These are phyloP conservation scores for Verbascum thapsus DNA, from an alignment of 257 asterid genomes.

Conservation along the genomic window DNA sequence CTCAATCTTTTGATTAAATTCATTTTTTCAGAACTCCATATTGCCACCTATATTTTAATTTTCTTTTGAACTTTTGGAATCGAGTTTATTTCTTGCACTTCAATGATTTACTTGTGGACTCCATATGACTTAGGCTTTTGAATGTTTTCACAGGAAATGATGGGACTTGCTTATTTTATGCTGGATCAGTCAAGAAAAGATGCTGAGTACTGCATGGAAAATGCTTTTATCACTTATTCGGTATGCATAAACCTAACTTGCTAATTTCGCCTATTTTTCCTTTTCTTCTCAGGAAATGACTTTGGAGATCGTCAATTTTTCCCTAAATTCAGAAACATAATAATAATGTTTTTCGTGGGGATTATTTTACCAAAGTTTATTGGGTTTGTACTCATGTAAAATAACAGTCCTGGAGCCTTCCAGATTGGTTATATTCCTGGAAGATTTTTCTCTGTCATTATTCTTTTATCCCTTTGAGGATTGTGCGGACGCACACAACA, in stretches of 20 bases:
- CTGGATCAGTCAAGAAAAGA: conserved; percentile 90
- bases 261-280: conserved; percentile 9
- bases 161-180: conserved; percentile 92
- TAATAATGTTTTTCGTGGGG: not conserved
- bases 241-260: conserved; percentile 47
- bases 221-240: conserved; percentile 78
- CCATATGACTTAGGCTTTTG: conserved; percentile 28
- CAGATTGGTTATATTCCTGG: not conserved
- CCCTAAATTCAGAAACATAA: conserved; percentile 9
- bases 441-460: not conserved
- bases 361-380: not conserved
- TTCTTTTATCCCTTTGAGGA: not conserved
- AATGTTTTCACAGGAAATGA: conserved; percentile 77
- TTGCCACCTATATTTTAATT: conserved; percentile 3
- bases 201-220: conserved; percentile 98
- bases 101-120: conserved; percentile 9
- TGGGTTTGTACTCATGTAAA: not conserved
- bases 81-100: conserved; percentile 11
- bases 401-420: not conserved
- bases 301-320: conserved; percentile 30
- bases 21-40: conserved; percentile 9
- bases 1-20: not conserved
- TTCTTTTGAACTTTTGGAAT: conserved; percentile 4
- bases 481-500: not conserved
- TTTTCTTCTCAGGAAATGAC: conserved; percentile 7